Conservation (phyloP, 2,329 filamentous ascomycete genomes). For the Fusarium temperatum region DNA sequence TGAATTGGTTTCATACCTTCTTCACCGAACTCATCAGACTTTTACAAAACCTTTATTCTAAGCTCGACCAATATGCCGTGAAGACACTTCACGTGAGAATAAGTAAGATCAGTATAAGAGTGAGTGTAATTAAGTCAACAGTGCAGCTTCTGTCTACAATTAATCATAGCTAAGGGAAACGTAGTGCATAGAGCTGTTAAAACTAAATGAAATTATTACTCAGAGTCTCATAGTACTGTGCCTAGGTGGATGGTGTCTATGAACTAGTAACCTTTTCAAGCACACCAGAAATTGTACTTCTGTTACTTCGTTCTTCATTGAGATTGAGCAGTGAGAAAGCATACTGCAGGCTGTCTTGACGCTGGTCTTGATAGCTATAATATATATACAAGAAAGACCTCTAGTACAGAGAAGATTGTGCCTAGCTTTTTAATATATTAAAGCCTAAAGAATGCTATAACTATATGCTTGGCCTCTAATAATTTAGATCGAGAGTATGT, state of each 20-base stretch:
- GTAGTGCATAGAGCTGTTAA: not conserved
- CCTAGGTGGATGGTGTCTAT: fast-evolving
- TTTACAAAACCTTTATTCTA: not conserved
- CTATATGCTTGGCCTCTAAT: fast-evolving
- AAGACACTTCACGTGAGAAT: fast-evolving
- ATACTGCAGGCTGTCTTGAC: fast-evolving
- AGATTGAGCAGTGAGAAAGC: fast-evolving
- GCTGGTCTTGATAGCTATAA: fast-evolving
- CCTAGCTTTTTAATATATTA: fast-evolving
- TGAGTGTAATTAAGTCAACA: fast-evolving
- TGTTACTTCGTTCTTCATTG: fast-evolving
- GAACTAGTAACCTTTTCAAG: fast-evolving
- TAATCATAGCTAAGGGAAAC: fast-evolving
- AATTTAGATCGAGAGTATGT: fast-evolving
- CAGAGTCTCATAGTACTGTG: fast-evolving
- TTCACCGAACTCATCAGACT: too few species aligned
- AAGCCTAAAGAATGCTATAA: not conserved
- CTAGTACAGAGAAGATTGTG: too few species aligned
- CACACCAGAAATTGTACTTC: not conserved
- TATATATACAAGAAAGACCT: fast-evolving
- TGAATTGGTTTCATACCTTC: too few species aligned
- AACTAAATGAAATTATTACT: not conserved
- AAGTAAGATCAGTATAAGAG: not conserved
- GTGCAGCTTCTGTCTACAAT: not conserved
- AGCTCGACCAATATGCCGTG: fast-evolving